Base-by-base conservation (phyloP, 306 rosid species). In the Lagenaria siceraria region DNA sequence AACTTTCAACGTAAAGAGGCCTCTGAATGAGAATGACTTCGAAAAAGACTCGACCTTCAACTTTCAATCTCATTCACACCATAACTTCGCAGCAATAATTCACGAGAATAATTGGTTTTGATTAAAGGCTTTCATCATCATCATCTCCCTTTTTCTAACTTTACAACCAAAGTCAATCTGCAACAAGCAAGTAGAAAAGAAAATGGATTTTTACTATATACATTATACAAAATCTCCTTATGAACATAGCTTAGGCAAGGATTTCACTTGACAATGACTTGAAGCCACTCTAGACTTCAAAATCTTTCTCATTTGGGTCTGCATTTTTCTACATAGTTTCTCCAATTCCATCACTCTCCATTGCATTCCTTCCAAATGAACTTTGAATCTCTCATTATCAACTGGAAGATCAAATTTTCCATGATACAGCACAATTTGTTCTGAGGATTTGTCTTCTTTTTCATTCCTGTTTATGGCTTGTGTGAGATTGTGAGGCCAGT, bases 351-450 rank as follows among this genome's bases (percentile, higher is more conserved):
- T 80, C 58, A 95, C 98, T 83, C 97, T 89, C 82, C 92, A 86
- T 55, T 95, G 97, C 97, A 92, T 95, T 80, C 97, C 98, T 86
- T 90, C 96, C 86, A 95, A 81, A 80, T 89, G 95, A 33, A 83
- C 86, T 74, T 43, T 86, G 51, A 95, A 83, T 74, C 84, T 87
- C 82, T 85, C 96, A 18, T 84, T 87, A 61, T 95, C 97, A 18
- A 78, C 66, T 53, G 85, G 80, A 81, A 77, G 56, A 81, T 88
- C 89, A 25, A 85, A 83, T 77, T 89, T 86, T 52, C 87, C 90
- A 10, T 94, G 85, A 51, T 88, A 89, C 40, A 92, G 78, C 69
- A 90, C 90, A 62, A 89, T 83, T 82, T 92, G 96, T 74, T 90
- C 95, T 55, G 74, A 78, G 55, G 29, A 65, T 75, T 83, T 80